A percentile compares a stretch with the other conserved stretches of the same genome.
These are phyloP conservation scores for Rhododendron kiyosumense DNA, from an alignment of 148 eudicot genomes.

Conservation along the genomic window DNA sequence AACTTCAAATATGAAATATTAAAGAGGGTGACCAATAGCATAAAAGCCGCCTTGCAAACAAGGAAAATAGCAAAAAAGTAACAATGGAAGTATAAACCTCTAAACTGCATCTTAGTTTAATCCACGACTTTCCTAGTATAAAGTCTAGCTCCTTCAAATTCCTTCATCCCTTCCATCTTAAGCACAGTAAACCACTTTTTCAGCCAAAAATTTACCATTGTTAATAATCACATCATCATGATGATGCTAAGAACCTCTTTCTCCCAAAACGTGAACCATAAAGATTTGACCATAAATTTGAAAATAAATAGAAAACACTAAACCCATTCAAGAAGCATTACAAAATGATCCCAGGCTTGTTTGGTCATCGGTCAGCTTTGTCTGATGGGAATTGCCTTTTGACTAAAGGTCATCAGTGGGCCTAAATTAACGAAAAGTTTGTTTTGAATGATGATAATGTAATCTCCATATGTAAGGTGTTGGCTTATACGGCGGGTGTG, in stretches of 20 bases:
- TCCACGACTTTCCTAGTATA: background rate
- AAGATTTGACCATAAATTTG: background rate
- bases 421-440: background rate
- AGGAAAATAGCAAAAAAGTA: background rate
- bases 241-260: background rate
- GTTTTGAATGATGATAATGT: background rate
- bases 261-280: background rate
- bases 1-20: background rate
- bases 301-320: background rate
- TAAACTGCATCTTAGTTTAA: background rate
- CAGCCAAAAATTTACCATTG: background rate
- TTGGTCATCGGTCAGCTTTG: too few species aligned
- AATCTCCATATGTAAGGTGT: background rate
- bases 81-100: background rate
- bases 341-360: background rate
- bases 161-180: background rate
- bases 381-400: too few species aligned
- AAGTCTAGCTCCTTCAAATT: background rate
- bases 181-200: background rate
- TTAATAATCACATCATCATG: background rate
- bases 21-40: background rate
- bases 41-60: background rate
- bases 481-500: background rate
- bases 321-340: background rate
- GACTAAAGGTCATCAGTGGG: background rate